Conservation (phyloP, 768 basidiomycete genomes). For the Rhodotorula sphaerocarpa region DNA sequence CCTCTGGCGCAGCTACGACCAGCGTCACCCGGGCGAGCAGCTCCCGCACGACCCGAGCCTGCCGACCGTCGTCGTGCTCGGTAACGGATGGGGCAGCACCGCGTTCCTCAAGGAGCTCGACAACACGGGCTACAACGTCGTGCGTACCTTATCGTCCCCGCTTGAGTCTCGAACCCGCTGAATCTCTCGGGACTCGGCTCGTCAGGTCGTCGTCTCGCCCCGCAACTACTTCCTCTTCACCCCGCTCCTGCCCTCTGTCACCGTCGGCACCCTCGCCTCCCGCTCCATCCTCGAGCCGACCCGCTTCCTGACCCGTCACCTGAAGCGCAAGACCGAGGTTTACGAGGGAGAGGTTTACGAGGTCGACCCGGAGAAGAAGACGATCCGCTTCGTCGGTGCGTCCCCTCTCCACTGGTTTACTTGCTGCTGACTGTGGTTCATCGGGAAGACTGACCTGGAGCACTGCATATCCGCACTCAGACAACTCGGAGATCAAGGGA, state of each 20-base stretch:
- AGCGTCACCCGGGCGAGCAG: conserved; percentile 73
- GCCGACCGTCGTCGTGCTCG: conserved; percentile 88
- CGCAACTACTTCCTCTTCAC: conserved; percentile 98
- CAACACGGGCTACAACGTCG: conserved; percentile 90
- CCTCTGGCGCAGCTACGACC: conserved; percentile 46
- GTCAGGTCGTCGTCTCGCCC: conserved; percentile 81
- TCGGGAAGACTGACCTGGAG: no score
- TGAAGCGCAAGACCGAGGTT: conserved; percentile 71
- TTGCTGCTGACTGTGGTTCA: no score
- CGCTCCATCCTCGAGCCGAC: conserved; percentile 79
- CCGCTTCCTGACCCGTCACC: conserved; percentile 82
- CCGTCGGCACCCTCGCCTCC: conserved; percentile 79
- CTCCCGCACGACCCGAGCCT: conserved; percentile 77
- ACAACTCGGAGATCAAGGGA: conserved; percentile 74
- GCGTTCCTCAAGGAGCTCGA: conserved; percentile 83
- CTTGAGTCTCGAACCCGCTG: conserved; percentile 33
- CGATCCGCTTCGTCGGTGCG: conserved; percentile 77
- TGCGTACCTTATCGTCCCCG: conserved; percentile 39
- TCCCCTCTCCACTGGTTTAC: conserved; percentile 3
- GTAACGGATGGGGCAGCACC: conserved; percentile 94
- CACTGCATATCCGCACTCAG: conserved; percentile 44
- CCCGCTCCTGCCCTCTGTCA: conserved; percentile 85
- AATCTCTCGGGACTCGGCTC: background rate
- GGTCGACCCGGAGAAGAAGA: conserved; percentile 81
- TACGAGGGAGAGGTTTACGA: conserved; percentile 89